Conservation (phyloP, 192 early-diverging fungal genomes). For the Hyaloraphidium curvatum region DNA sequence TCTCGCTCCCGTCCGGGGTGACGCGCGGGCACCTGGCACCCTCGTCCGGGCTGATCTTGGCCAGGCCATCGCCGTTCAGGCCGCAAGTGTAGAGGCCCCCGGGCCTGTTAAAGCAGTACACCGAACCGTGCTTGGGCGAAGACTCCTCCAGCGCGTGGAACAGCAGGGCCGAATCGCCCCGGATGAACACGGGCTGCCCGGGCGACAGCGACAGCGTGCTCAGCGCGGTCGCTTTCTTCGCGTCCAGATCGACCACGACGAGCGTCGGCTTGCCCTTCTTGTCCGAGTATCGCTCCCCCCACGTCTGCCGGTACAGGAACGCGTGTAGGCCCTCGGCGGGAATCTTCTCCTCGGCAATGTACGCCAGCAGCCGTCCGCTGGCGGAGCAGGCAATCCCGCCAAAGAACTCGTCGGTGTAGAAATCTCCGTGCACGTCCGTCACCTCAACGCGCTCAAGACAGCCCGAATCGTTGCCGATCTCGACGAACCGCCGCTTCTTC, state of each 20-base stretch:
- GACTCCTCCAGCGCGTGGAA: not conserved
- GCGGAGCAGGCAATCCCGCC: not conserved
- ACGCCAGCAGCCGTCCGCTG: not conserved
- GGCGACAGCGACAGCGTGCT: not conserved
- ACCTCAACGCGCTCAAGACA: not conserved
- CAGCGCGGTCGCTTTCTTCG: not conserved
- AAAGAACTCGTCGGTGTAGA: constrained; percentile 1
- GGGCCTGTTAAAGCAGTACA: constrained; percentile 2
- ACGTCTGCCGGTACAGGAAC: not conserved
- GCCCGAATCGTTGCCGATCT: not conserved
- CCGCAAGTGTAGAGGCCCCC: not conserved
- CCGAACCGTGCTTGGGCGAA: not conserved
- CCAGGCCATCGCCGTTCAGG: not conserved
- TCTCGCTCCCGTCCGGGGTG: not conserved
- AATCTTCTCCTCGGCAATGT: not conserved
- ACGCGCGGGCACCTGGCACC: not conserved
- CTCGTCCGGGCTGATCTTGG: not conserved
- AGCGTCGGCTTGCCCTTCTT: not conserved
- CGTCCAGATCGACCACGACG: not conserved
- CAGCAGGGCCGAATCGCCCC: not conserved
- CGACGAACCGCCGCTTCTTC: not conserved
- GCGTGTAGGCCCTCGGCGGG: not conserved
- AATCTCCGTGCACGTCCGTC: not conserved
- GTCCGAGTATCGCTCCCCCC: not conserved
- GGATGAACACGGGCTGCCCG: not conserved